Evolutionary conservation across 495 filamentous ascomycete genomes (phyloP).

Genomic region (Penicillium crystallinum): DNA sequence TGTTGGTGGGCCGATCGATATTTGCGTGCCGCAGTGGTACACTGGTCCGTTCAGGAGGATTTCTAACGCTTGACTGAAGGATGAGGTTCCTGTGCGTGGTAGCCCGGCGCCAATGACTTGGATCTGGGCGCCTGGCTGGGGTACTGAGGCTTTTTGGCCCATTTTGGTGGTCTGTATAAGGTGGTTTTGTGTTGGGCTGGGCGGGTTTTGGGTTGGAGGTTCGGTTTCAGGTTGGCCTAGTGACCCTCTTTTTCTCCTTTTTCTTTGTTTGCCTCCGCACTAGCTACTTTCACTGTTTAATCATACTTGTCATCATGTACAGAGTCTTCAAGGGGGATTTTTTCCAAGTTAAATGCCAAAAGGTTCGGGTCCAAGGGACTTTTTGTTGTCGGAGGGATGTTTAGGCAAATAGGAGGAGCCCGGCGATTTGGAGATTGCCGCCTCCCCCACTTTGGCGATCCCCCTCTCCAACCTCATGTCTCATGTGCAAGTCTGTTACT

Average conservation of each 20-base stretch:
- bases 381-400: not conserved
- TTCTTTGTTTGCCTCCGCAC: not conserved
- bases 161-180: not conserved
- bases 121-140: constrained; percentile 17
- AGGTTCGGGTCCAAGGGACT: not conserved
- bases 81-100: constrained; percentile 45
- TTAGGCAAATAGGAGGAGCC: not conserved
- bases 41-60: constrained; percentile 35
- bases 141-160: constrained; percentile 18
- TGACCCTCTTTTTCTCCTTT: not conserved
- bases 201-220: not conserved
- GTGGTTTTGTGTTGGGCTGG: no score
- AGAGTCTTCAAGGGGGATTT: not conserved
- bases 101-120: constrained; percentile 46
- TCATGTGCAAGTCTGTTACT: not conserved
- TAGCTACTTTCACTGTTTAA: not conserved
- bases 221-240: not conserved
- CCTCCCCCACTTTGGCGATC: not conserved
- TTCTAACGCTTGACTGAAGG: constrained; percentile 38
- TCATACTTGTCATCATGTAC: not conserved
- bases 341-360: not conserved
- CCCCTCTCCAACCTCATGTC: not conserved
- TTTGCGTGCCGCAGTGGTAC: constrained; percentile 17
- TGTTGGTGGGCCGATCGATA: constrained; percentile 9
- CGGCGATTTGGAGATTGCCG: not conserved